phyloP scores from a whole-genome alignment of 1,284 basidiomycete species.

The Exobasidium rhododendri region DNA sequence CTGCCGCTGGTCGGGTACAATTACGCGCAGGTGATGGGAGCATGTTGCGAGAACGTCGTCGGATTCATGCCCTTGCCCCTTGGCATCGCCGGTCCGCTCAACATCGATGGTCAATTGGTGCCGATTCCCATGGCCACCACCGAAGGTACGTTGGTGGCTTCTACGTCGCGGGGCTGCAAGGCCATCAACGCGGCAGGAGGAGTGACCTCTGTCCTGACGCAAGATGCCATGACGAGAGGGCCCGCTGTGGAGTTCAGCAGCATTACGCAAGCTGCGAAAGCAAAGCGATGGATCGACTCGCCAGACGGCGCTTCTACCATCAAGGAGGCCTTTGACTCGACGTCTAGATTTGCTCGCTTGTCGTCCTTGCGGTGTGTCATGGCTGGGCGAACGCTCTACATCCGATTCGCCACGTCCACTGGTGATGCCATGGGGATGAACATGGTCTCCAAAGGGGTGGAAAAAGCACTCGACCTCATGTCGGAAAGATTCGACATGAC shows the following conservation, averaged over 20 bases:
- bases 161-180: slow-evolving; percentile 94
- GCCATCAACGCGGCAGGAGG: slow-evolving; percentile 94
- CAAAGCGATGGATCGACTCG: slow-evolving; percentile 84
- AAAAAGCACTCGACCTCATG: slow-evolving; percentile 84
- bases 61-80: slow-evolving; percentile 95
- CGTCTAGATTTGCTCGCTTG: slow-evolving; percentile 57
- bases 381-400: slow-evolving; percentile 69
- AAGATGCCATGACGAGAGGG: slow-evolving; percentile 97
- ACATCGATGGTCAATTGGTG: slow-evolving; percentile 77
- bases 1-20: slow-evolving; percentile 85
- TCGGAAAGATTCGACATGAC: slow-evolving; percentile 74
- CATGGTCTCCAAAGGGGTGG: slow-evolving; percentile 67
- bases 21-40: slow-evolving; percentile 89
- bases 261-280: slow-evolving; percentile 73
- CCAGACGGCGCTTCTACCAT: slow-evolving; percentile 74
- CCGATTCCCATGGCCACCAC: slow-evolving; percentile 99
- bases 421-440: slow-evolving; percentile 99
- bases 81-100: slow-evolving; percentile 92
- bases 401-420: slow-evolving; percentile 91
- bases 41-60: slow-evolving; percentile 98
- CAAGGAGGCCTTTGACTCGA: slow-evolving; percentile 86
- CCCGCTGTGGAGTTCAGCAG: slow-evolving; percentile 94
- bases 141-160: slow-evolving; percentile 95
- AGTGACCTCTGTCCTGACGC: slow-evolving; percentile 85
- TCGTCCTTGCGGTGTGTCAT: slow-evolving; percentile 49